Evolutionary conservation across 1,284 basidiomycete genomes (phyloP), one percentile per base, ranked within the genome.

Genomic region (Trichosporon faecale): DNA sequence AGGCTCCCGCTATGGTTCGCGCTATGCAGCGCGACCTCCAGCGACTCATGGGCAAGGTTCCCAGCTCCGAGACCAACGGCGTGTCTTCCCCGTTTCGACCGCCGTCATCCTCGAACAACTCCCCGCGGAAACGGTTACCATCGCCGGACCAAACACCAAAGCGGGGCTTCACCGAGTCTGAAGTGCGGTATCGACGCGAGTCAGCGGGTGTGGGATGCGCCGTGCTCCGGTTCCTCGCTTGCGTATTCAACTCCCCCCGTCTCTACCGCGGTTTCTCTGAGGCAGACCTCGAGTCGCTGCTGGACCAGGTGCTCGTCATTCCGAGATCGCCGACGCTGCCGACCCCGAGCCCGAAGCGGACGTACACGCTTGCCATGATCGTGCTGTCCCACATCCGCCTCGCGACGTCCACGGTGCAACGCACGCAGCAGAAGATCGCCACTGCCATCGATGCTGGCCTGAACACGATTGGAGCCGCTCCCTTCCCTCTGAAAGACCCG

Each of bases 331-430:
- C 80, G 0, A 76, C 73, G 31, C 71, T 81, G 11, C 81, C 79
- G 5, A 83, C 80, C 0, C 81, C 82, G 2, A 81, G 78, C 49
- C 79, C 82, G 1, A 84, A 84, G 71, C 76, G 80, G n/a, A 81
- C 83, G 2, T 83, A 83, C 69, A 76, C 75, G n/a, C 74, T 79
- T 14, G 76, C 82, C 8, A 77, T 84, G 69, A 67, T 78, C 37
- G 70, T 82, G 1, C 69, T 85, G 25, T 73, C 79, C 0, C 75
- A 79, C 21, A 72, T 83, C 60, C 73, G 72, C 2, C 71, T 84
- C 3, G 80, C 82, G 0, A 60, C 71, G 2, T 64, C 73, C 1
- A 75, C 71, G 66, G 70, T 83, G 7, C 63, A 67, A 7, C 79
- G 78, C 0, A 64, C 79, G 66, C 76, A 79, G 66, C 76, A 78